Evolutionary conservation across 2,329 filamentous ascomycete genomes (phyloP).

Genomic region (Trichoderma sp.): DNA sequence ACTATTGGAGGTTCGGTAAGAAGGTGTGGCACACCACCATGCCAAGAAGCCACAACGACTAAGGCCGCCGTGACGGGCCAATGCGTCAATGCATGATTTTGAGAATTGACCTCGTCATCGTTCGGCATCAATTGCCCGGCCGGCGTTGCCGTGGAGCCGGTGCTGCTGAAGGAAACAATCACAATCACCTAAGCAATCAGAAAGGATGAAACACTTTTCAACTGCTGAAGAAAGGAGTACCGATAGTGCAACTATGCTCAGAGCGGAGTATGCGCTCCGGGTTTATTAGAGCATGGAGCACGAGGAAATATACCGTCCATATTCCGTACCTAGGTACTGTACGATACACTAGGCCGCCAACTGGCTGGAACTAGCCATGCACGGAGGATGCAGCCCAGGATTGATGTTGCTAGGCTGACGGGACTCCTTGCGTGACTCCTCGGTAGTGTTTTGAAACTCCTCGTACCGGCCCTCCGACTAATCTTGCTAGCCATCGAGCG

Average conservation of each 20-base stretch:
- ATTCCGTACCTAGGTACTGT: not conserved
- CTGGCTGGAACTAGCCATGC: not conserved
- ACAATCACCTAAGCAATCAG: not conserved
- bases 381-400: not conserved
- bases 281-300: not conserved
- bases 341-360: not conserved
- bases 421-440: constrained; percentile 8
- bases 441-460: not conserved
- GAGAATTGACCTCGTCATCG: constrained; percentile 9
- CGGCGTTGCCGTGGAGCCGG: constrained; percentile 10
- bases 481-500: not conserved
- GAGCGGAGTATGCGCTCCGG: not conserved
- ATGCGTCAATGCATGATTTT: constrained; percentile 3
- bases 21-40: constrained; percentile 11
- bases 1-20: constrained; percentile 6
- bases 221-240: not conserved
- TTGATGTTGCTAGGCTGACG: not conserved
- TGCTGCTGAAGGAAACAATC: constrained; percentile 3
- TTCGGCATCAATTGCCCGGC: constrained; percentile 6
- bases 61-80: not conserved
- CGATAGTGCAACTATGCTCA: not conserved
- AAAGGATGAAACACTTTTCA: constrained; percentile 6
- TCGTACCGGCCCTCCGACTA: not conserved
- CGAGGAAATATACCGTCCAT: not conserved
- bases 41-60: not conserved